Base-by-base conservation (phyloP, 164 flowering plant species). In the Annona squamosa region DNA sequence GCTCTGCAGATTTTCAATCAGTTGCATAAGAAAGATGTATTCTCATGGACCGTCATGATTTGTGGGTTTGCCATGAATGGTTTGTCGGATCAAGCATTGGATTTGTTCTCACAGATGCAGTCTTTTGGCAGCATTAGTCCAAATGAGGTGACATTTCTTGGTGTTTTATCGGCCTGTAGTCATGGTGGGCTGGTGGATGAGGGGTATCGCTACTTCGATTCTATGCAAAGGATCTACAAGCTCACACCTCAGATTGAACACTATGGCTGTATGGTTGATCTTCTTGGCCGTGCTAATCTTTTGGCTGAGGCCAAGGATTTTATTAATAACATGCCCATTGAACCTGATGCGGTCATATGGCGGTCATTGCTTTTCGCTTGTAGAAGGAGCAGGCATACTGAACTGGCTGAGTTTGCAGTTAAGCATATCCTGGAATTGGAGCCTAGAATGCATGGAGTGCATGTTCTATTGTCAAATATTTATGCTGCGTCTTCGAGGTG, bases 331-430 rank as follows among this genome's bases (percentile, higher is more conserved):
- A 74, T 82, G 75, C 81, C 85, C 46, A 72, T 78, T 63, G 71
- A 76, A 71, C 85, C 85, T 18, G 85, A 82, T 76, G 85, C 67
- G 1, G 83, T 78, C 70, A 80, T 80, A 48, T 82, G 85, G 85
- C 67, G 81, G 61, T 73, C 83, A 1, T 56, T 82, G 70, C 81
- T 82, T 18, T 82, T 78, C 78, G 75, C 83, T 13, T 82, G 77
- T 52, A 57, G 65, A 65, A 72, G 37, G 65, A 71, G 74, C 63
- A 72, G 77, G 46, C 72, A 80, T 52, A 63, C 72, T 6, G 79
- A 76, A 44, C n/a, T 82, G 65, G 83, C 80, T 57, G 83, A 80
- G 73, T 64, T 75, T 56, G 83, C 83, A 5, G 79, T 78, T 0
- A 43, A 68, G 13, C 48, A 42, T 59, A 78, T 82, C 69, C 61